Percentiles rank a stretch among this genome's conserved stretches.
Evolutionary conservation across 768 basidiomycete genomes (phyloP).

Genomic region (Naganishia onofrii): DNA sequence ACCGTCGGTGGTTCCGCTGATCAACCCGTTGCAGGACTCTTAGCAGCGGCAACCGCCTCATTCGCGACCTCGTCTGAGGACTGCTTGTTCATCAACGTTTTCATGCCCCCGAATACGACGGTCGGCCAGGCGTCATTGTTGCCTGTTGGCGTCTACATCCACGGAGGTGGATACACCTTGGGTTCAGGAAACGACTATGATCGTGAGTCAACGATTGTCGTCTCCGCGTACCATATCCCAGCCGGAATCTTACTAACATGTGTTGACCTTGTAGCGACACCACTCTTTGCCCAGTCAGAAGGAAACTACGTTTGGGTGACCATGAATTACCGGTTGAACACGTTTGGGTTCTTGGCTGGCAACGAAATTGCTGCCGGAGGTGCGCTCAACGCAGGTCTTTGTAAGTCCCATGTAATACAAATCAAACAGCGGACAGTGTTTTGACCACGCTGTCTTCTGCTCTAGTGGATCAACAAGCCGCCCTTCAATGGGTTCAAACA

Average conservation of each 20-base stretch:
- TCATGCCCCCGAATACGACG: conserved; percentile 43
- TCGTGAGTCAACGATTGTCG: conserved; percentile 14
- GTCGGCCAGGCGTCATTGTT: conserved; percentile 22
- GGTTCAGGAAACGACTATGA: conserved; percentile 35
- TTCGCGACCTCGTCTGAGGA: conserved; percentile 40
- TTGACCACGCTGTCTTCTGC: neutral
- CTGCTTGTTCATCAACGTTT: conserved; percentile 43
- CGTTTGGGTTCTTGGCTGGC: conserved; percentile 39
- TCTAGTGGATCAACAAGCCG: conserved; percentile 39
- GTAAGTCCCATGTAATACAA: conserved; percentile 39
- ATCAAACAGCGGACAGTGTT: neutral
- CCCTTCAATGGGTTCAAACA: conserved; percentile 57
- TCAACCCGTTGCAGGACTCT: neutral
- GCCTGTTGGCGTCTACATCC: conserved; percentile 43
- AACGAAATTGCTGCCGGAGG: conserved; percentile 37
- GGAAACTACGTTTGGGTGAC: conserved; percentile 31
- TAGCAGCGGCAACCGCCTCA: neutral
- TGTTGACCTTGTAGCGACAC: neutral
- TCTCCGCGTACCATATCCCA: no score
- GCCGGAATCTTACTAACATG: neutral
- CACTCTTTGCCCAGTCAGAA: conserved; percentile 15
- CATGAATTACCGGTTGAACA: conserved; percentile 37
- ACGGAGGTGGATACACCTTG: conserved; percentile 44
- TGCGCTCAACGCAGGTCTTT: conserved; percentile 59
- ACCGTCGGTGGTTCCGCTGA: neutral